These are phyloP conservation scores for Arabidopsis hybrid DNA, from an alignment of 441 rosid species.

Conservation along the genomic window DNA sequence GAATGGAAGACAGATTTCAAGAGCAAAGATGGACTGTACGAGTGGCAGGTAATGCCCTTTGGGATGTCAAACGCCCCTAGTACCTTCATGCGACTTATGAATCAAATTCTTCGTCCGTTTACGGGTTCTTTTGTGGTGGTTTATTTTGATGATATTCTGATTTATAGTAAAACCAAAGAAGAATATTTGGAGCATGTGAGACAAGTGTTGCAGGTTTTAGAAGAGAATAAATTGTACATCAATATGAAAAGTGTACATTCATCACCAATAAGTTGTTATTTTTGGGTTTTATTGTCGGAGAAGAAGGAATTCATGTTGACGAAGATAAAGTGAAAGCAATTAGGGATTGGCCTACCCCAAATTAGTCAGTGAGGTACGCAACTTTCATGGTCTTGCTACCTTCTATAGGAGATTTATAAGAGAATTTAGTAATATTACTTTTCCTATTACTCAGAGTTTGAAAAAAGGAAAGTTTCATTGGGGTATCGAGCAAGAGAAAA, in stretches of 20 bases:
- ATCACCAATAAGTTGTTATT: not conserved
- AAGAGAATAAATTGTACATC: not conserved
- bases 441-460: not conserved
- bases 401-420: not conserved
- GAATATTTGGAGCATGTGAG: not conserved
- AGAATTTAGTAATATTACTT: not conserved
- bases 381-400: not conserved
- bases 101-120: not conserved
- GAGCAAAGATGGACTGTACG: not conserved
- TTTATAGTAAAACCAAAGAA: not conserved
- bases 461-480: not conserved
- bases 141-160: not conserved
- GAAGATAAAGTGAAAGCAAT: not conserved
- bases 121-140: not conserved
- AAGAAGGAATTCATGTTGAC: not conserved
- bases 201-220: not conserved
- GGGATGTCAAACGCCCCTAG: not conserved
- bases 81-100: not conserved
- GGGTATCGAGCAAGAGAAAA: not conserved
- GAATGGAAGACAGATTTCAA: not conserved
- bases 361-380: not conserved
- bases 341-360: not conserved
- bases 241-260: not conserved
- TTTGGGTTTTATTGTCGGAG: not conserved
- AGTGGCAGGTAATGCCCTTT: not conserved